Conservation (phyloP, 2,329 filamentous ascomycete species). For the Penicillium crustosum region DNA sequence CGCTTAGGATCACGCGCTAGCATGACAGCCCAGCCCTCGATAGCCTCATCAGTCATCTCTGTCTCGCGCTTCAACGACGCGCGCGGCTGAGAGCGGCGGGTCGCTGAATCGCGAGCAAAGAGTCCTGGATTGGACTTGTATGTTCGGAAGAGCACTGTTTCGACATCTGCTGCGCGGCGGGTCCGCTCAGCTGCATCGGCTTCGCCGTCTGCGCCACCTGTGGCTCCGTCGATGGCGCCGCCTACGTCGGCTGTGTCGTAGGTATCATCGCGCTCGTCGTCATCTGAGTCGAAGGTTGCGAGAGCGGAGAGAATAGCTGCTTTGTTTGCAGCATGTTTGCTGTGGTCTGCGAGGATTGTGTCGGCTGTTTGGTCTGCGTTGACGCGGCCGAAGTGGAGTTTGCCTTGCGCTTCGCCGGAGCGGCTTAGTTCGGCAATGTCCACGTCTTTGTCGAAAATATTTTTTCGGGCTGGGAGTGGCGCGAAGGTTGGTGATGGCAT, state of each 20-base stretch:
- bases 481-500: constrained; percentile 34
- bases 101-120: constrained; percentile 71
- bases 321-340: constrained; percentile 66
- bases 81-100: constrained; percentile 64
- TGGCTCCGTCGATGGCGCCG: constrained; percentile 71
- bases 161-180: constrained; percentile 48
- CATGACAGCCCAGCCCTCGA: constrained; percentile 95
- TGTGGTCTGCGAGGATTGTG: constrained; percentile 65
- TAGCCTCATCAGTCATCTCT: constrained; percentile 86
- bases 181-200: constrained; percentile 56
- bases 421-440: constrained; percentile 71
- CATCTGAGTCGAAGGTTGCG: constrained; percentile 85
- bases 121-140: constrained; percentile 64
- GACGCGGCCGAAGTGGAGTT: constrained; percentile 74
- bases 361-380: constrained; percentile 67
- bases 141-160: constrained; percentile 70
- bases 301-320: constrained; percentile 85
- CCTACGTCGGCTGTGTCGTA: constrained; percentile 93
- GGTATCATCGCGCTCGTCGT: constrained; percentile 95
- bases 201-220: constrained; percentile 47
- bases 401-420: constrained; percentile 52
- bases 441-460: constrained; percentile 73
- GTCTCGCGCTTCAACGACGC: constrained; percentile 69
- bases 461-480: constrained; percentile 54
- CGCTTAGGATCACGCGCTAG: constrained; percentile 69